These are phyloP conservation scores for Verticillium dahliae DNA, from an alignment of 2,329 filamentous ascomycete species.

Conservation along the genomic window DNA sequence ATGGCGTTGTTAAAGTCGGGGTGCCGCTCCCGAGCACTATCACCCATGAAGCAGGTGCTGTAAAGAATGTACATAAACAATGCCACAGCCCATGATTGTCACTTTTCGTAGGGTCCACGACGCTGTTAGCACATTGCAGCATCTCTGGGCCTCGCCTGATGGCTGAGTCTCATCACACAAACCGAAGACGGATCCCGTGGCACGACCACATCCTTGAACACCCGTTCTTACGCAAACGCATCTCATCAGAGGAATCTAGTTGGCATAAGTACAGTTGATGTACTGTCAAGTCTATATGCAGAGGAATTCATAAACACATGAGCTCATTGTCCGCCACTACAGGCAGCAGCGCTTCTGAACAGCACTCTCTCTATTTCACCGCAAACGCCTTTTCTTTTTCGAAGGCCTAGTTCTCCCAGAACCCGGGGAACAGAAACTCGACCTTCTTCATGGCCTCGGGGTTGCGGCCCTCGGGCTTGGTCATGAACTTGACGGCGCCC, in stretches of 20 bases:
- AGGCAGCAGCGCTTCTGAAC: background rate
- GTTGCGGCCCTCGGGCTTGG: conserved; percentile 67
- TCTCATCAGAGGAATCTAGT: background rate
- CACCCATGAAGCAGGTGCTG: no score
- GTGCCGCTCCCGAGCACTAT: no score
- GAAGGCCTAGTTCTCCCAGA: conserved; percentile 42
- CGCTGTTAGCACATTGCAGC: no score
- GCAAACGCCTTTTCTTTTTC: background rate
- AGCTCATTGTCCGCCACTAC: background rate
- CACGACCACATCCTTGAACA: no score
- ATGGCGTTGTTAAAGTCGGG: no score
- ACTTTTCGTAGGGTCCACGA: no score
- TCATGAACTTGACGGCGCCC: conserved; percentile 76
- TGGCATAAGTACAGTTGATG: conserved; percentile 4
- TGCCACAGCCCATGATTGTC: no score
- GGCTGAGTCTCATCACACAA: no score
- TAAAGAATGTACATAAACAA: no score
- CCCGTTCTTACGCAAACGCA: no score
- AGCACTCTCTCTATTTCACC: conserved; percentile 1
- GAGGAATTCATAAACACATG: conserved; percentile 1
- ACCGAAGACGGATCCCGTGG: no score
- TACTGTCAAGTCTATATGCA: background rate
- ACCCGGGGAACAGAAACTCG: conserved; percentile 81
- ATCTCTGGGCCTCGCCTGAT: no score
- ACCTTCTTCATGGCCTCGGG: conserved; percentile 73